Base-by-base conservation (phyloP, 1,284 basidiomycete species). In the Melampsora americana region DNA sequence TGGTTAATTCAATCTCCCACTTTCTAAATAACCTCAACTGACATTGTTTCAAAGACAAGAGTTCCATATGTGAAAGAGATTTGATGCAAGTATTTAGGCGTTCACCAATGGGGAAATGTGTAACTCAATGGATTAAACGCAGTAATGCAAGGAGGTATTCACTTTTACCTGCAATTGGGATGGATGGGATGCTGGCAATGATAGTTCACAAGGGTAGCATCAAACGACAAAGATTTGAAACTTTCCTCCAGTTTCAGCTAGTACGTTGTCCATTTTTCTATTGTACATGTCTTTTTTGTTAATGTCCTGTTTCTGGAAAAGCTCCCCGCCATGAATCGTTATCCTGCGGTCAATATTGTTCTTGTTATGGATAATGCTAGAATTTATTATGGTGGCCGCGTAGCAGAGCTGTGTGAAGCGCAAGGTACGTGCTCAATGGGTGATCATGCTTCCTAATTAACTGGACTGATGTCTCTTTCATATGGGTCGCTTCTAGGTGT, bases 241-340 rank as follows among this genome's bases (percentile, higher is more conserved):
- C 50, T 35, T 69, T 69, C 28, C 35, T 69, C 9, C 16, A 69
- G n/a, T 59, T 30, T 30, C 48, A 69, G 14, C 32, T 69, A n/a
- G 66, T 66, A 28, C 7, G 65, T 35, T 9, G 9, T 35, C 35
- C 3, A 35, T 35, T 35, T 35, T 35, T 35, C 35, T 35, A 35
- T 35, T 35, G 35, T 35, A 35, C 35, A 35, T 35, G 50, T 53
- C 50, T 53, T 53, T 3, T 20, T 53, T 18, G 50, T 12, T 53
- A 53, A 20, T 23, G 16, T 23, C 23, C 14, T 53, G 53, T 28
- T 56, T 69, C 16, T 56, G 35, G 35, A 35, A 35, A 35, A 69
- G 66, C 48, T 69, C 5, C 66, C 66, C n/a, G 42, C n/a, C 0
- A 69, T 69, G 66, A 69, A 69, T 56, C 16, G 20, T 11, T 56